A percentile compares a stretch with the other conserved stretches of the same genome.
These are phyloP conservation scores for Neonectria hederae DNA, from an alignment of 2,329 filamentous ascomycete genomes.

Conservation along the genomic window DNA sequence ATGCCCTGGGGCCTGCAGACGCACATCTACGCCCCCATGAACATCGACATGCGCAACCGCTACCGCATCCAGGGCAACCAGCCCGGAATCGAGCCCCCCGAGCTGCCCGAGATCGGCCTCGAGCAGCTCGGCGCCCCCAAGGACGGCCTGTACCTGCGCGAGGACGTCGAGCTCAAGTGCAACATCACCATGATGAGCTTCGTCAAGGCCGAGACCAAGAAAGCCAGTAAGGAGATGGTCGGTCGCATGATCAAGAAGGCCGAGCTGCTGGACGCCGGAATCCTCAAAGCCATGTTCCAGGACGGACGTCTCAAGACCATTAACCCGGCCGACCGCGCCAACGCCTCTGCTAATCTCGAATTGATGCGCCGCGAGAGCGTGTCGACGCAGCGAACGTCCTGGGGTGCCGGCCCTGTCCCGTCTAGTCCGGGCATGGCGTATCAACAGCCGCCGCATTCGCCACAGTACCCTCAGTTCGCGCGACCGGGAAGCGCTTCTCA, in stretches of 20 bases:
- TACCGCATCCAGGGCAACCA: constrained; percentile 76
- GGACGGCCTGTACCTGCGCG: constrained; percentile 73
- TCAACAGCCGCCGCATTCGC: constrained; percentile 39
- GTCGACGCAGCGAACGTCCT: not conserved
- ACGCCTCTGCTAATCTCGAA: constrained; percentile 40
- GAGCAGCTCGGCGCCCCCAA: constrained; percentile 66
- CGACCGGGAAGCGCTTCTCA: constrained; percentile 21
- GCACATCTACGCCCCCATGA: constrained; percentile 75
- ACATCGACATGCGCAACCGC: constrained; percentile 72
- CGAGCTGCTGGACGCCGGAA: constrained; percentile 72
- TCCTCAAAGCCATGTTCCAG: constrained; percentile 73
- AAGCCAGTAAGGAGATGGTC: constrained; percentile 74
- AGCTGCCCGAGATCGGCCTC: constrained; percentile 69
- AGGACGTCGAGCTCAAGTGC: constrained; percentile 76
- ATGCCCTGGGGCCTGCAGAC: constrained; percentile 78
- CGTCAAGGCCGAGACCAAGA: constrained; percentile 73
- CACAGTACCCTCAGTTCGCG: constrained; percentile 28
- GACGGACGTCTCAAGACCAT: constrained; percentile 70
- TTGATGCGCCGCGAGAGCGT: constrained; percentile 50
- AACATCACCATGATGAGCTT: constrained; percentile 72
- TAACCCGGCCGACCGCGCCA: constrained; percentile 62
- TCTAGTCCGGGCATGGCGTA: constrained; percentile 34
- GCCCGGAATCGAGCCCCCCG: constrained; percentile 69
- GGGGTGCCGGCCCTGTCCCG: constrained; percentile 1
- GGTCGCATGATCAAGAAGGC: constrained; percentile 76